phyloP scores from a whole-genome alignment of 805 yeast species.

The Lipomyces orientalis region DNA sequence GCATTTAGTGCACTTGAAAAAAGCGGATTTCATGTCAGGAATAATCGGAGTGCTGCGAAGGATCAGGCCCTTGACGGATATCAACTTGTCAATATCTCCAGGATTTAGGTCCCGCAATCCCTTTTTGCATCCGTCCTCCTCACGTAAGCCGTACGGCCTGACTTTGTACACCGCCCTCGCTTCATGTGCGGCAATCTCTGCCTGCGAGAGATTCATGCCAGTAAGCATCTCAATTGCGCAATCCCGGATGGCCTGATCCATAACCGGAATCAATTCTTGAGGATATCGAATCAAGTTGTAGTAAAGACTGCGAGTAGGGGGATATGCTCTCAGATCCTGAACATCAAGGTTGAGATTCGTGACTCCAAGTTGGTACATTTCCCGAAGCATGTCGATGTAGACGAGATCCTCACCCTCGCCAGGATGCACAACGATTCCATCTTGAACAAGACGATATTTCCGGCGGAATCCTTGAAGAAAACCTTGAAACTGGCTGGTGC shows the following conservation, averaged over 20 bases:
- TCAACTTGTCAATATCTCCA: slow-evolving; percentile 90
- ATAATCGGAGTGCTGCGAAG: slow-evolving; percentile 87
- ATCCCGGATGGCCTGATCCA: slow-evolving; percentile 95
- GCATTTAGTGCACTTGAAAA: slow-evolving; percentile 93
- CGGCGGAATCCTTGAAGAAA: slow-evolving; percentile 83
- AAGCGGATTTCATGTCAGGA: slow-evolving; percentile 98
- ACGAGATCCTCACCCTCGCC: slow-evolving; percentile 73
- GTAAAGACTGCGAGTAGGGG: slow-evolving; percentile 76
- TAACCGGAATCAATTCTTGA: slow-evolving; percentile 94
- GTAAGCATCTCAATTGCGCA: slow-evolving; percentile 76
- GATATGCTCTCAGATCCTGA: slow-evolving; percentile 74
- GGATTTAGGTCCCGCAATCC: slow-evolving; percentile 96
- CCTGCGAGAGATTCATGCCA: slow-evolving; percentile 47
- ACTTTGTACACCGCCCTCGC: slow-evolving; percentile 65
- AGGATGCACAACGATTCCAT: slow-evolving; percentile 47
- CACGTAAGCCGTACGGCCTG: slow-evolving; percentile 77
- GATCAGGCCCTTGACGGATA: slow-evolving; percentile 87
- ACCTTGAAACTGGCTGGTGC: slow-evolving; percentile 76
- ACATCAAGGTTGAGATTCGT: slow-evolving; percentile 87
- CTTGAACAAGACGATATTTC: slow-evolving; percentile 69
- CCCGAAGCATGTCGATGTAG: slow-evolving; percentile 73
- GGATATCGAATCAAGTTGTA: slow-evolving; percentile 90
- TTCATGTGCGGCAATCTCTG: slow-evolving; percentile 36
- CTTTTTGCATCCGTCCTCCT: slow-evolving; percentile 54
- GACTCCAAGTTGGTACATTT: slow-evolving; percentile 77